Conservation (phyloP, 208 protist genomes). For the Acanthamoeba healyi region DNA sequence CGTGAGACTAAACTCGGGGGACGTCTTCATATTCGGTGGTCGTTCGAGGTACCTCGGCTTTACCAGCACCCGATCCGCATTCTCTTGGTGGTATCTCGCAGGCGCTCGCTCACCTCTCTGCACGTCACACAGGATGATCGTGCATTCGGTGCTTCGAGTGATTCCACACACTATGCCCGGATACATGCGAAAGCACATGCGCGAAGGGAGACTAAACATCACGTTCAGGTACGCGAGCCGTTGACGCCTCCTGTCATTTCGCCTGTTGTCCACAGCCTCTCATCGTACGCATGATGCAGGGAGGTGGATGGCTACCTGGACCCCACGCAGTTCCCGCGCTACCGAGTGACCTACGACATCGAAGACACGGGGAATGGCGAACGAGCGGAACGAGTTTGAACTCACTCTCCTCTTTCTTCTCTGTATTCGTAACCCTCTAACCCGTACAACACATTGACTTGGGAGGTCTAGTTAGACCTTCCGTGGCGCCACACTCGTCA, state of each 20-base stretch:
- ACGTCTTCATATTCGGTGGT: conserved; percentile 61
- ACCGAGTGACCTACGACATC: conserved; percentile 28
- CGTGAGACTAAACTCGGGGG: conserved; percentile 10
- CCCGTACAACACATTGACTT: too few species aligned
- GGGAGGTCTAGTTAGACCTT: too few species aligned
- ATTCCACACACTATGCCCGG: conserved; percentile 57
- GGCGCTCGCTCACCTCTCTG: neutral
- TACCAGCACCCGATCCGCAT: neutral
- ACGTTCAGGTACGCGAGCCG: conserved; percentile 47
- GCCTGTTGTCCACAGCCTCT: too few species aligned
- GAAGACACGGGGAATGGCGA: neutral
- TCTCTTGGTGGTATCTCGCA: neutral
- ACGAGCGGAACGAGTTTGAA: neutral
- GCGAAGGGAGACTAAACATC: conserved; percentile 60
- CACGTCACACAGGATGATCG: conserved; percentile 9
- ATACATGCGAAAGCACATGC: conserved; percentile 56
- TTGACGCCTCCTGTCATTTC: too few species aligned
- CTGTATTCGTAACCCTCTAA: neutral
- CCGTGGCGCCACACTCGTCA: neutral
- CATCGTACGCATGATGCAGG: neutral
- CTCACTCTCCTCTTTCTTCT: neutral
- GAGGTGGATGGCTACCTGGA: conserved; percentile 59
- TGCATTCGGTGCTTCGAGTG: conserved; percentile 45
- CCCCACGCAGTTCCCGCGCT: conserved; percentile 59
- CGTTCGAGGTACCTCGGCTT: neutral